Evolutionary conservation across 2,329 filamentous ascomycete genomes (phyloP).

Genomic region (Chrysosphaeria jannelii): DNA sequence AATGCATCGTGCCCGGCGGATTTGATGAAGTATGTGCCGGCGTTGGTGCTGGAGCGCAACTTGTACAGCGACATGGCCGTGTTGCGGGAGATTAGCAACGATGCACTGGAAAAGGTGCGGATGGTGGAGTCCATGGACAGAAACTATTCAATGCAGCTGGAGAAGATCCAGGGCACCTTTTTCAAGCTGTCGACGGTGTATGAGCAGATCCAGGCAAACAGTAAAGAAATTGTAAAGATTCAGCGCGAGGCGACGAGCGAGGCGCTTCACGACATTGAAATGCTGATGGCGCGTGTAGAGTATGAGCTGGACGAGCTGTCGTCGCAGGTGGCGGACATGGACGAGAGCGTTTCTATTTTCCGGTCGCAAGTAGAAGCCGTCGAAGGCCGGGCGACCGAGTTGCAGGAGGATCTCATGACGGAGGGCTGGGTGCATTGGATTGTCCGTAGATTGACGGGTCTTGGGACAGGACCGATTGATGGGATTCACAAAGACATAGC

Average conservation of each 20-base stretch:
- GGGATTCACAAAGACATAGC: no score
- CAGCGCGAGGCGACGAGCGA: slow-evolving; percentile 41
- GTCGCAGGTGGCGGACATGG: slow-evolving; percentile 60
- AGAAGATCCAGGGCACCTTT: slow-evolving; percentile 36
- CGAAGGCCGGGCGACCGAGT: slow-evolving; percentile 29
- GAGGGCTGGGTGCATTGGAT: slow-evolving; percentile 36
- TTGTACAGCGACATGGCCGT: slow-evolving; percentile 21
- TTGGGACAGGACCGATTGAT: slow-evolving; percentile 28
- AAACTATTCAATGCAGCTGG: slow-evolving; percentile 28
- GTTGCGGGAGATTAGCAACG: slow-evolving; percentile 25
- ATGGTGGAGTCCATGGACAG: slow-evolving; percentile 28
- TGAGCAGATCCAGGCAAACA: slow-evolving; percentile 32
- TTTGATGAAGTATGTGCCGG: slow-evolving; percentile 9
- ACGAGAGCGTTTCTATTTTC: slow-evolving; percentile 53
- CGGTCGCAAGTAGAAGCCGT: slow-evolving; percentile 47
- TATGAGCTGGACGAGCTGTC: slow-evolving; percentile 68
- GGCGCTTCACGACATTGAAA: slow-evolving; percentile 47
- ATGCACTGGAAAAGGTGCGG: slow-evolving; percentile 27
- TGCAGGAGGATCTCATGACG: slow-evolving; percentile 30
- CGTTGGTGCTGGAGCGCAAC: slow-evolving; percentile 21
- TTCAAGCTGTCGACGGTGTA: slow-evolving; percentile 40
- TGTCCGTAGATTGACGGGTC: slow-evolving; percentile 26
- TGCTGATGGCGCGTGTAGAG: slow-evolving; percentile 57
- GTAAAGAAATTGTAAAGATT: slow-evolving; percentile 35
- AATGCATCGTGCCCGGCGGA: slow-evolving; percentile 1